These are phyloP conservation scores for Pseudevernia furfuracea DNA, from an alignment of 495 filamentous ascomycete species.

Conservation along the genomic window DNA sequence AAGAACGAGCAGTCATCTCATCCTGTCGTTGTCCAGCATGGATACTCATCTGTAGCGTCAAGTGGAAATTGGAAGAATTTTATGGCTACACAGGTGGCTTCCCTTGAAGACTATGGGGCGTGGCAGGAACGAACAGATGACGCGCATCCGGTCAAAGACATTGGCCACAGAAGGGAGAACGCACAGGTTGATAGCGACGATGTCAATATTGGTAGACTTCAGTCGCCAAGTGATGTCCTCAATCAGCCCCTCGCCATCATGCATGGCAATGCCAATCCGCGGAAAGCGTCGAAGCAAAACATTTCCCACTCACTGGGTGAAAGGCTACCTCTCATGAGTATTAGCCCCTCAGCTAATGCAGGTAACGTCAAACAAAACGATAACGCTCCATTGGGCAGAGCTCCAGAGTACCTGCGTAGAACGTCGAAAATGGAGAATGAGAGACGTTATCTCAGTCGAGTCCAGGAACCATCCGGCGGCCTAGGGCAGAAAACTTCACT, in stretches of 20 bases:
- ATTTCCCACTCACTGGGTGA: conserved; percentile 4
- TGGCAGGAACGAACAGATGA: not conserved
- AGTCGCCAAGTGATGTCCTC: not conserved
- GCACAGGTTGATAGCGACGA: conserved; percentile 22
- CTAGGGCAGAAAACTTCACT: conserved; percentile 9
- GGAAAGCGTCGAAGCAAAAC: not conserved
- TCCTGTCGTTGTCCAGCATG: not conserved
- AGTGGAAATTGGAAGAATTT: conserved; percentile 23
- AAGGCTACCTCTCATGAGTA: not conserved
- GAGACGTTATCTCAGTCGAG: not conserved
- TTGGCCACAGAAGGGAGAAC: conserved; percentile 23
- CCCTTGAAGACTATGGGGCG: conserved; percentile 8
- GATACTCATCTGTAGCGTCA: conserved; percentile 14
- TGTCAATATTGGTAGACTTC: conserved; percentile 14
- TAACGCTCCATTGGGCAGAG: not conserved
- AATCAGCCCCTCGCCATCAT: conserved; percentile 17
- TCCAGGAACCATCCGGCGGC: not conserved
- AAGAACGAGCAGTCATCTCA: not conserved
- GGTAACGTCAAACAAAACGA: conserved; percentile 7
- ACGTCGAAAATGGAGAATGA: not conserved
- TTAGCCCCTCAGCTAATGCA: not conserved
- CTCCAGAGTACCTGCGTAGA: not conserved
- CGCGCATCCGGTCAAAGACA: conserved; percentile 7
- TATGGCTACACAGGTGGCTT: conserved; percentile 22
- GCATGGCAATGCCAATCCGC: conserved; percentile 4